These are phyloP conservation scores for Linum tenue DNA, from an alignment of 345 rosid species.

Conservation along the genomic window DNA sequence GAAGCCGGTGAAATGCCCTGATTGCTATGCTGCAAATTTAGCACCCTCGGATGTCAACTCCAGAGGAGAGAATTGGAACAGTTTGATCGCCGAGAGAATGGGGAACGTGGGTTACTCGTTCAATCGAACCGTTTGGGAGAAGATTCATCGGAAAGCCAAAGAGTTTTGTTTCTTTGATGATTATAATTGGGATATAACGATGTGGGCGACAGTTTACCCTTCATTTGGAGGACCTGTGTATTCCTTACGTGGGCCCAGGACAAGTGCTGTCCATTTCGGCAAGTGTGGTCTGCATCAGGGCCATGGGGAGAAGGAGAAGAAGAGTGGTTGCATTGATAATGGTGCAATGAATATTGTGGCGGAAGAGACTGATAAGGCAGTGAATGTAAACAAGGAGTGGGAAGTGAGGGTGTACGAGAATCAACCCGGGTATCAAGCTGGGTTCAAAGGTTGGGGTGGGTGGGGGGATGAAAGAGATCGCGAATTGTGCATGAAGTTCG, in stretches of 20 bases:
- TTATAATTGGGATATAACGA: slow-evolving; percentile 96
- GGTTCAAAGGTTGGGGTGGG: slow-evolving; percentile 99
- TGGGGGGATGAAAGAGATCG: slow-evolving; percentile 92
- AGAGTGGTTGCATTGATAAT: slow-evolving; percentile 62
- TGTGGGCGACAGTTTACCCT: slow-evolving; percentile 97
- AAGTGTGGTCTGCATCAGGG: slow-evolving; percentile 99
- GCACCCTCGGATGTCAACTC: slow-evolving; percentile 89
- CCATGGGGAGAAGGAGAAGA: slow-evolving; percentile 42
- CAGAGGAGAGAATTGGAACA: slow-evolving; percentile 67
- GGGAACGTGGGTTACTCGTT: slow-evolving; percentile 88
- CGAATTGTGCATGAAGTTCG: slow-evolving; percentile 67
- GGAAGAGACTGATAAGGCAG: slow-evolving; percentile 50
- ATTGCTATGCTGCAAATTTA: slow-evolving; percentile 85
- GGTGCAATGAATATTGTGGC: slow-evolving; percentile 52
- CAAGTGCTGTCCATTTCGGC: slow-evolving; percentile 91
- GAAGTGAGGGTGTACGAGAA: slow-evolving; percentile 38
- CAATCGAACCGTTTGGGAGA: slow-evolving; percentile 78
- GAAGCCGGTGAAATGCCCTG: slow-evolving; percentile 64
- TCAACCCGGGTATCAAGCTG: slow-evolving; percentile 91
- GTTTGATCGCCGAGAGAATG: slow-evolving; percentile 86
- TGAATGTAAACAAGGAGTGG: slow-evolving; percentile 59
- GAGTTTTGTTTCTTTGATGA: slow-evolving; percentile 92
- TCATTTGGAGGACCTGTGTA: slow-evolving; percentile 83
- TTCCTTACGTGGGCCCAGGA: slow-evolving; percentile 77
- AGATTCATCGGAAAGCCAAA: slow-evolving; percentile 60